Base-by-base conservation (phyloP, 306 rosid genomes). In the Senna tora region DNA sequence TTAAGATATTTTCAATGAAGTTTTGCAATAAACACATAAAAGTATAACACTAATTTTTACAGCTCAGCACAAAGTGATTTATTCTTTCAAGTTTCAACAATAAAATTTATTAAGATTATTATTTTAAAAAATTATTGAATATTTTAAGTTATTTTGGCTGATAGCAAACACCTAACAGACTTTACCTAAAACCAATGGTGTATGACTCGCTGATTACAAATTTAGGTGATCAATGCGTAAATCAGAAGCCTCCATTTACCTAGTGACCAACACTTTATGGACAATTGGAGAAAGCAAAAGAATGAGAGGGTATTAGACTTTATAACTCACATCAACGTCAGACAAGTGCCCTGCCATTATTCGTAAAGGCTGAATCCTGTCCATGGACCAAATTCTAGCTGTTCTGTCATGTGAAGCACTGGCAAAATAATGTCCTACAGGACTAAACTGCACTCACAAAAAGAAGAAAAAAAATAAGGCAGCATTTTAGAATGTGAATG, bases 311-410 rank as follows among this genome's bases (percentile, higher is more conserved):
- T 51, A 65, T 67, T 41, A 62, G 77, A 72, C 1, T 7, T 21
- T 56, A 41, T 56, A 66, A 90, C 97, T 85, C 67, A 91, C 99
- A 84, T 95, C 99, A 79, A 91, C 99, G 69, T 95, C 99, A 41
- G 97, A 95, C 77, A 95, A 84, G 82, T 91, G 99, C 65, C 99
- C 97, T 2, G 97, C 97, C 95, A 94, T 87, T 84, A 94, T 89
- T 77, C 99, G 80, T 61, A 94, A 76, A 56, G 97, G 99, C 65
- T 88, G 97, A 79, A 91, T 84, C 87, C 95, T 86, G 84, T 94
- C 97, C 95, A 88, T 85, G 34, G 95, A 86, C 99, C 99, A 94
- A 67, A 94, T 83, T 80, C 97, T 85, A 77, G 99, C 99, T 32
- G 99, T 94, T 82, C 97, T 88, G 84, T 94, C 99, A 42, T 94